Base-by-base conservation (phyloP, 2,329 filamentous ascomycete genomes). In the Cladosporium sphaerospermum region DNA sequence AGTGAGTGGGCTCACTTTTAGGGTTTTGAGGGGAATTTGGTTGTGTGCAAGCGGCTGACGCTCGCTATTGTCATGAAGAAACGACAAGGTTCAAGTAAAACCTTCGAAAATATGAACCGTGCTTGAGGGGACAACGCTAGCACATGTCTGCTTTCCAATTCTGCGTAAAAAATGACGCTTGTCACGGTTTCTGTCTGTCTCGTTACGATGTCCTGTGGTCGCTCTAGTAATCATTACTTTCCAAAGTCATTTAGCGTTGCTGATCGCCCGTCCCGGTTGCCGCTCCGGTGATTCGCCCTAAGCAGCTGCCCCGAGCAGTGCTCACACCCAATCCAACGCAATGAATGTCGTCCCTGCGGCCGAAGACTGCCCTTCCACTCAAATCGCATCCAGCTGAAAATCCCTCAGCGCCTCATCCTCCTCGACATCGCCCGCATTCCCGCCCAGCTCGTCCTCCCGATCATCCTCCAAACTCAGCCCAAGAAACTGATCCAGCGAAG, bases 401-500 rank as follows among this genome's bases (percentile, higher is more conserved):
- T 61, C 58, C n/a, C 48, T 54, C 45, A 57, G 49, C 19, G 49
- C 57, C 40, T 56, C 58, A 34, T 57, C 55, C 7, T 59, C 52
- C 10, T 44, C 50, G 10, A 23, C 16, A 37, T 45, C 54, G 13
- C 54, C 51, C 11, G 31, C 10, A 6, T 28, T 46, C 16, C 43
- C 36, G 31, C 56, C 39, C 13, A 46, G 54, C 4, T 54, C 58
- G 7, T 58, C 56, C 3, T 57, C 60, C 7, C 59, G 56, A 9
- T 56, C 53, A 19, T 60, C 19, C 3, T 60, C 51, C 43, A 62
- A 28, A 18, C 52, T 56, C 13, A 64, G 55, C 3, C 56, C 53
- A n/a, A 66, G 56, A 7, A 67, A 44, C 34, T 64, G 56, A 45
- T 62, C 60, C 9, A 66, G 53, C 13, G 56, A 56, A 10, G 52